Conservation (phyloP, 495 filamentous ascomycete species). For the Penicillium nucicola region DNA sequence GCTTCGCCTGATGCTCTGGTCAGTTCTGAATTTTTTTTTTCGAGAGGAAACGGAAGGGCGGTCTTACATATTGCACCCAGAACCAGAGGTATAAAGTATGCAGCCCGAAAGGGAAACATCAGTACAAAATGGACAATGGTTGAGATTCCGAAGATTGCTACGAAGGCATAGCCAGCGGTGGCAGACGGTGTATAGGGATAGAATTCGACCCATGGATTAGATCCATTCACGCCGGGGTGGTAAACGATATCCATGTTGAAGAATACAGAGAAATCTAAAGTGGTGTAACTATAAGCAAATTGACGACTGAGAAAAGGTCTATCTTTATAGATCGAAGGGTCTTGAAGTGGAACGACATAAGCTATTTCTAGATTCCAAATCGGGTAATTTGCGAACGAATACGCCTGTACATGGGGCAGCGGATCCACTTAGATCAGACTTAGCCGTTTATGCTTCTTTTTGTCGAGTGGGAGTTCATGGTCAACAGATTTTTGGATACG, state of each 20-base stretch:
- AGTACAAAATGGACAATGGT: constrained; percentile 39
- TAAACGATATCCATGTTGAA: constrained; percentile 33
- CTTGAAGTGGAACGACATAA: not conserved
- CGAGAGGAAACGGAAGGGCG: not conserved
- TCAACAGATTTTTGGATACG: not conserved
- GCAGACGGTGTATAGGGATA: constrained; percentile 48
- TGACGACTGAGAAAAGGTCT: not conserved
- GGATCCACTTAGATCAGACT: not conserved
- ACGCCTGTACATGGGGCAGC: constrained; percentile 10
- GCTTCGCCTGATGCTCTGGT: constrained; percentile 33
- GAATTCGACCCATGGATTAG: constrained; percentile 35
- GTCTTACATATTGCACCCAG: constrained; percentile 56
- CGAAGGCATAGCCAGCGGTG: constrained; percentile 45
- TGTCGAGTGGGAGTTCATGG: not conserved
- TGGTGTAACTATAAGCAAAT: too few relatives aligned
- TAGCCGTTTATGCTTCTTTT: constrained; percentile 5
- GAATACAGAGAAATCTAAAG: not conserved
- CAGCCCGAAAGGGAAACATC: constrained; percentile 40
- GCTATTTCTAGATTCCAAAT: constrained; percentile 15
- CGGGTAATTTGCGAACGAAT: constrained; percentile 31
- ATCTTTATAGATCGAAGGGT: constrained; percentile 11
- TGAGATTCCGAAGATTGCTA: constrained; percentile 43
- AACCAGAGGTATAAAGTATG: constrained; percentile 55
- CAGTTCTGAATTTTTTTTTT: not conserved
- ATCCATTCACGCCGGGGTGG: constrained; percentile 31